These are phyloP conservation scores for Escallonia herrerae DNA, from an alignment of 129 eudicot genomes.

Conservation along the genomic window DNA sequence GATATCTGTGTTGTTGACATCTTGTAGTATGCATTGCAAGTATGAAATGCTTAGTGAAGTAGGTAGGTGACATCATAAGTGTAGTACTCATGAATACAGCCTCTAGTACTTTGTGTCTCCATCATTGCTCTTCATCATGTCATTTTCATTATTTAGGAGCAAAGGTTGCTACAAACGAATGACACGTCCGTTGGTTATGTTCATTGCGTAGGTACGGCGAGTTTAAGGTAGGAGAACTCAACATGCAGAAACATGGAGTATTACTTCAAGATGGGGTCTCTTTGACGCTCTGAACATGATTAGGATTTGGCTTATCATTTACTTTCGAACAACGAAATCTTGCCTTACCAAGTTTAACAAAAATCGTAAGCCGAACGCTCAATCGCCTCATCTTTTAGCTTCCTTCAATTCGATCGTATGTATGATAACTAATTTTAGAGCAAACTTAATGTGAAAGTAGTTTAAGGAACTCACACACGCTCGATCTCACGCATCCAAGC, in stretches of 20 bases:
- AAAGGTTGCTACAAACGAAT: slow-evolving; percentile 37
- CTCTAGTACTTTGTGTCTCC: slow-evolving; percentile 20
- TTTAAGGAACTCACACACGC: slow-evolving; percentile 3
- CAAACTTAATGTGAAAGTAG: too few species aligned
- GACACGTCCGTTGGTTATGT: slow-evolving; percentile 36
- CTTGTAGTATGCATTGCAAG: slow-evolving; percentile 1
- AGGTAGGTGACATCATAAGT: background rate
- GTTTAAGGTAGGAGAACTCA: slow-evolving; percentile 28
- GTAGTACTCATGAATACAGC: slow-evolving; percentile 11
- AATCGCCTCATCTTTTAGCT: too few species aligned
- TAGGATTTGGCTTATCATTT: slow-evolving; percentile 1
- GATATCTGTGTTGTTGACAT: background rate
- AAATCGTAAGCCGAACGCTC: too few species aligned
- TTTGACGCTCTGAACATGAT: background rate
- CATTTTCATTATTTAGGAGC: slow-evolving; percentile 23
- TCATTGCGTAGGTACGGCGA: slow-evolving; percentile 1
- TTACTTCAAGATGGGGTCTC: too few species aligned
- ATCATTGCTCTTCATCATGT: slow-evolving; percentile 26
- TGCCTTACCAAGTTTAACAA: too few species aligned
- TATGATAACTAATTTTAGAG: too few species aligned
- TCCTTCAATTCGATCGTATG: too few species aligned
- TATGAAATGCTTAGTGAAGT: background rate
- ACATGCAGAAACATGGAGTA: too few species aligned
- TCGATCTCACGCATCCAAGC: background rate
- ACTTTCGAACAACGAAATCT: slow-evolving; percentile 15